A percentile compares a stretch with the other conserved stretches of the same genome.
Evolutionary conservation across 176 grass and related monocot species (phyloP).

Genomic region (Hsuehochloa calcarea): DNA sequence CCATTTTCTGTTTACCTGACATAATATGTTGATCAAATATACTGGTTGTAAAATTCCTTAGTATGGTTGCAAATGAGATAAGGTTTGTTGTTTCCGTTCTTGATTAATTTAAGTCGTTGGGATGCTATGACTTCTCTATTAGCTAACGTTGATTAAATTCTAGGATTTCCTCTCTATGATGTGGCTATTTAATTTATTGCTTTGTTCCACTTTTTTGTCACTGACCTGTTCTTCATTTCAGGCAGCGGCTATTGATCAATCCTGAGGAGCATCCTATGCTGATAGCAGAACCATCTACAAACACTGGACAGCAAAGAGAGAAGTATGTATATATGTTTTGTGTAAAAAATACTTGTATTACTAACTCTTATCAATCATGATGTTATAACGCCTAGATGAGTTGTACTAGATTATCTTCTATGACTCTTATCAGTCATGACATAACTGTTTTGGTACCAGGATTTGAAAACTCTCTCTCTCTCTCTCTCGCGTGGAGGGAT

Average conservation of each 20-base stretch:
- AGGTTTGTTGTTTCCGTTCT: not conserved
- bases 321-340: conserved; percentile 46
- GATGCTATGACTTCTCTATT: not conserved
- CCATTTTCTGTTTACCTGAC: not conserved
- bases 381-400: not conserved
- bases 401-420: not conserved
- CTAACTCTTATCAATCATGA: not conserved
- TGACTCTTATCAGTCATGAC: not conserved
- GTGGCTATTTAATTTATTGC: conserved; percentile 4
- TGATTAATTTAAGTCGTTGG: not conserved
- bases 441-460: not conserved
- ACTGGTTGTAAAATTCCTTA: not conserved
- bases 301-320: conserved; percentile 83
- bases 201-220: not conserved
- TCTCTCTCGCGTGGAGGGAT: not conserved
- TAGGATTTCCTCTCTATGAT: not conserved
- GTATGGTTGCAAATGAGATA: not conserved
- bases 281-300: conserved; percentile 86
- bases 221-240: conserved; percentile 41
- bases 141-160: not conserved
- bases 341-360: conserved; percentile 10
- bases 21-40: not conserved
- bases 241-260: conserved; percentile 84
- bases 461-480: not conserved
- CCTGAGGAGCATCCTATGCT: conserved; percentile 98